phyloP scores from a whole-genome alignment of 768 basidiomycete genomes.

The Rhodotorula paludigena region DNA sequence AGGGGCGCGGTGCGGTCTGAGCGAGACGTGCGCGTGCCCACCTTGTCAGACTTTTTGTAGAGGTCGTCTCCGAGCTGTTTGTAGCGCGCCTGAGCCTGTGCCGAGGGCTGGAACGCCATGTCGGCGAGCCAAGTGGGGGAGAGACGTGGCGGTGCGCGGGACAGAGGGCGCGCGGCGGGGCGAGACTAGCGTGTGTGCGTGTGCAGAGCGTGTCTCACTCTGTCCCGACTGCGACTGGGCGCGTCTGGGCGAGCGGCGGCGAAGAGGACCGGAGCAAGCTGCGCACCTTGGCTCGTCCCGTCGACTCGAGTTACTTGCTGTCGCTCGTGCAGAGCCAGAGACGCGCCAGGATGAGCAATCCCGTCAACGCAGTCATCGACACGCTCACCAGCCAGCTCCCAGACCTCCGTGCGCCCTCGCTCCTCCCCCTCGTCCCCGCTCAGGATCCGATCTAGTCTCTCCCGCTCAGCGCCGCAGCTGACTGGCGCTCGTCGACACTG shows the following conservation, averaged over 20 bases:
- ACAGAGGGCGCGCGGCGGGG: too few relatives aligned
- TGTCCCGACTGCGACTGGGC: too few relatives aligned
- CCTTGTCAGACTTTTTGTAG: constrained; percentile 95
- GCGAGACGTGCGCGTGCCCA: too few relatives aligned
- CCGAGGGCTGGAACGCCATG: constrained; percentile 17
- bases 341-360: too few relatives aligned
- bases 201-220: too few relatives aligned
- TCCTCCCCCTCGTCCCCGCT: background rate
- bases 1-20: background rate
- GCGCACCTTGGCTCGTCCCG: too few relatives aligned
- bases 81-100: constrained; percentile 27
- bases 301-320: too few relatives aligned
- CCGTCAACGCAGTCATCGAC: background rate
- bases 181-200: too few relatives aligned
- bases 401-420: constrained; percentile 2
- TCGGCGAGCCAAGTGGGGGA: background rate
- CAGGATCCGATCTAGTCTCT: background rate
- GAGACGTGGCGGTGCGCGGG: background rate
- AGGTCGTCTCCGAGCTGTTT: constrained; percentile 88
- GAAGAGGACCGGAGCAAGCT: too few relatives aligned
- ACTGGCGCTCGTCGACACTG: background rate
- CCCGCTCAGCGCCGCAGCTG: background rate
- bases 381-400: background rate
- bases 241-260: too few relatives aligned
- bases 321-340: too few relatives aligned